These are phyloP conservation scores for Exophiala sp. DNA, from an alignment of 2,329 filamentous ascomycete species.

Conservation along the genomic window DNA sequence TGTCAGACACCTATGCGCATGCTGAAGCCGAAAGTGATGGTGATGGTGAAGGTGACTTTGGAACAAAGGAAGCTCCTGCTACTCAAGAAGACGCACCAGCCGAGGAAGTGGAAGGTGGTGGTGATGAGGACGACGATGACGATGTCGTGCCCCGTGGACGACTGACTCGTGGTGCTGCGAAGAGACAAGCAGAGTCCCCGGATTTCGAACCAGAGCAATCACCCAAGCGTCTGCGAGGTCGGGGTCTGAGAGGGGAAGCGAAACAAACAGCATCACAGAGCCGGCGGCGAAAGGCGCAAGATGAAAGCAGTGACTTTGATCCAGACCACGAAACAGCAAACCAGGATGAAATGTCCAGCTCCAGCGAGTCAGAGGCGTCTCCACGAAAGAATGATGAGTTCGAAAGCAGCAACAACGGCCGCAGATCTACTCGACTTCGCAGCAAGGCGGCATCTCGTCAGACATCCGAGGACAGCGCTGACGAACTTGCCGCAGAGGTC, in stretches of 20 bases:
- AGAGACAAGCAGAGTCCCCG: conserved; percentile 32
- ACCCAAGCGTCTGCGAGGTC: conserved; percentile 33
- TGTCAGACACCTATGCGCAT: conserved; percentile 20
- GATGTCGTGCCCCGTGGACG: conserved; percentile 49
- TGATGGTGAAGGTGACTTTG: conserved; percentile 16
- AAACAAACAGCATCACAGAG: conserved; percentile 39
- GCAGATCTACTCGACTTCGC: conserved; percentile 52
- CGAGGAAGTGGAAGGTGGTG: conserved; percentile 32
- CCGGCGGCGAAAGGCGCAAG: conserved; percentile 45
- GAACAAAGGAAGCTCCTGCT: conserved; percentile 34
- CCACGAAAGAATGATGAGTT: conserved; percentile 46
- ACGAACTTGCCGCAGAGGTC: conserved; percentile 58
- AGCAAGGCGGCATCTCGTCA: conserved; percentile 46
- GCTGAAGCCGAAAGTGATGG: conserved; percentile 25
- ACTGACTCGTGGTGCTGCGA: conserved; percentile 31
- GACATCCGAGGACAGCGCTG: conserved; percentile 45
- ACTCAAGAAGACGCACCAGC: conserved; percentile 38
- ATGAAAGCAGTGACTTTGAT: conserved; percentile 63
- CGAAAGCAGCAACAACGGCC: conserved; percentile 42
- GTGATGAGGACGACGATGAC: conserved; percentile 56
- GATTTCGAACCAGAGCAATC: conserved; percentile 30
- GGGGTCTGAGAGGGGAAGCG: conserved; percentile 29
- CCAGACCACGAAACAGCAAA: conserved; percentile 56
- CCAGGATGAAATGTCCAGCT: conserved; percentile 54
- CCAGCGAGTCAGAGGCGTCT: conserved; percentile 45